phyloP scores from a whole-genome alignment of 1,139 yeast species.

The Debaryomycetaceae sp. region DNA sequence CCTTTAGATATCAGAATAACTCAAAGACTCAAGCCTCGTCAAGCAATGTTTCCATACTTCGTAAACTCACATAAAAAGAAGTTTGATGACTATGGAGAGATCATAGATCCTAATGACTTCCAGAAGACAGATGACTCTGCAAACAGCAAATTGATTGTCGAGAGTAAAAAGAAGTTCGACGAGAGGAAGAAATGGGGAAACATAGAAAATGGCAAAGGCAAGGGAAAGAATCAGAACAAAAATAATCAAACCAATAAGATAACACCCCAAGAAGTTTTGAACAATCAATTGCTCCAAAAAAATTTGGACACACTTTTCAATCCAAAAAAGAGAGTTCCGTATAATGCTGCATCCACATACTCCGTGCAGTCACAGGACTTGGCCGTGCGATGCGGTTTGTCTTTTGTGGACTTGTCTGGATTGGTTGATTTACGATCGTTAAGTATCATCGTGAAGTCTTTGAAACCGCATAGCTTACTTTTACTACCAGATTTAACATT shows the following conservation, averaged over 20 bases:
- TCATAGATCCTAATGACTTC: conserved; percentile 63
- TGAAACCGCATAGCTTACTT: conserved; percentile 76
- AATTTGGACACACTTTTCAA: conserved; percentile 55
- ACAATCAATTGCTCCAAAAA: conserved; percentile 39
- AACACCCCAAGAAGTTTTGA: conserved; percentile 45
- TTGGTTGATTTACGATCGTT: conserved; percentile 81
- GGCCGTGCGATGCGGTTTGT: conserved; percentile 63
- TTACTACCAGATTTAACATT: conserved; percentile 49
- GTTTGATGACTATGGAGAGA: conserved; percentile 83
- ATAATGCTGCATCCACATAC: conserved; percentile 16
- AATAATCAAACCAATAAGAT: conserved; percentile 23
- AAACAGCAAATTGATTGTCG: conserved; percentile 32
- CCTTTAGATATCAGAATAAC: conserved; percentile 65
- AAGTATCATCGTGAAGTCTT: conserved; percentile 69
- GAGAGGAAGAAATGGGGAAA: conserved; percentile 34
- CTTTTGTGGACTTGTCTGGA: conserved; percentile 82
- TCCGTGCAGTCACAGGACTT: conserved; percentile 30
- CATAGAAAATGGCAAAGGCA: conserved; percentile 16
- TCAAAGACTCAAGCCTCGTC: conserved; percentile 53
- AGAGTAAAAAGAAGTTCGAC: conserved; percentile 31
- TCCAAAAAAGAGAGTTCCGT: conserved; percentile 49
- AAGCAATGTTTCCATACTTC: conserved; percentile 74
- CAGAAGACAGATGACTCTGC: conserved; percentile 53
- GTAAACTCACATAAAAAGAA: conserved; percentile 51
- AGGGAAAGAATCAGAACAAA: conserved; percentile 19